These are phyloP conservation scores for Penicillium paneum DNA, from an alignment of 2,329 filamentous ascomycete genomes.

Conservation along the genomic window DNA sequence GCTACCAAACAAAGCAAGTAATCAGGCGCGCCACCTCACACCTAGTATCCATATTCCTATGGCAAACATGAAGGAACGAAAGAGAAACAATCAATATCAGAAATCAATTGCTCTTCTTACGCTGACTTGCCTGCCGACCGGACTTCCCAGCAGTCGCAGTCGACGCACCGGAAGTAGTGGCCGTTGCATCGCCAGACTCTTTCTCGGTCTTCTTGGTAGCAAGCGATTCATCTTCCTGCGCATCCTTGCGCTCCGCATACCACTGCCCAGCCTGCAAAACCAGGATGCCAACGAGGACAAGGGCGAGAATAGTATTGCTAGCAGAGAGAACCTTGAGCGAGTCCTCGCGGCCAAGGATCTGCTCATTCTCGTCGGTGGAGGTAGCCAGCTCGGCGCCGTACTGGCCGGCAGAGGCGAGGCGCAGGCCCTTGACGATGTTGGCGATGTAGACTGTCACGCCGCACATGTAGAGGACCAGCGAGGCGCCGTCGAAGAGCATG, in stretches of 20 bases:
- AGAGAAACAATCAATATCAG: not conserved
- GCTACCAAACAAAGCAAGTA: not conserved
- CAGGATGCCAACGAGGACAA: slow-evolving; percentile 86
- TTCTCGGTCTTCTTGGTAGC: slow-evolving; percentile 41
- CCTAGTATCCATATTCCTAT: not conserved
- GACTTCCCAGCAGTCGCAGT: slow-evolving; percentile 12
- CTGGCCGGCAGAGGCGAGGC: slow-evolving; percentile 71
- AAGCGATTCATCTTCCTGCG: slow-evolving; percentile 69
- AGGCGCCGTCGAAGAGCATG: slow-evolving; percentile 84
- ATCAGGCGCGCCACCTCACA: not conserved
- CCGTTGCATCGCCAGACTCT: slow-evolving; percentile 1
- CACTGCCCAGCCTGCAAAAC: slow-evolving; percentile 95
- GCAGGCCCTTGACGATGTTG: slow-evolving; percentile 93
- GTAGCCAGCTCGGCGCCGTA: slow-evolving; percentile 53
- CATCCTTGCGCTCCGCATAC: slow-evolving; percentile 95
- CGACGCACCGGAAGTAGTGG: slow-evolving; percentile 10
- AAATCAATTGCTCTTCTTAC: slow-evolving; percentile 27
- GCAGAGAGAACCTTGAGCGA: slow-evolving; percentile 85
- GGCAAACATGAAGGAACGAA: not conserved
- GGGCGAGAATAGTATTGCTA: slow-evolving; percentile 91
- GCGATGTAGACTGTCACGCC: slow-evolving; percentile 90
- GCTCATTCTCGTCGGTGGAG: slow-evolving; percentile 54
- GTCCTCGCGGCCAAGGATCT: slow-evolving; percentile 78
- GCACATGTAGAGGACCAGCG: slow-evolving; percentile 71
- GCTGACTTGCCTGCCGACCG: slow-evolving; percentile 18